These are phyloP conservation scores for Protea cynaroides DNA, from an alignment of 164 flowering plant species.

Conservation along the genomic window DNA sequence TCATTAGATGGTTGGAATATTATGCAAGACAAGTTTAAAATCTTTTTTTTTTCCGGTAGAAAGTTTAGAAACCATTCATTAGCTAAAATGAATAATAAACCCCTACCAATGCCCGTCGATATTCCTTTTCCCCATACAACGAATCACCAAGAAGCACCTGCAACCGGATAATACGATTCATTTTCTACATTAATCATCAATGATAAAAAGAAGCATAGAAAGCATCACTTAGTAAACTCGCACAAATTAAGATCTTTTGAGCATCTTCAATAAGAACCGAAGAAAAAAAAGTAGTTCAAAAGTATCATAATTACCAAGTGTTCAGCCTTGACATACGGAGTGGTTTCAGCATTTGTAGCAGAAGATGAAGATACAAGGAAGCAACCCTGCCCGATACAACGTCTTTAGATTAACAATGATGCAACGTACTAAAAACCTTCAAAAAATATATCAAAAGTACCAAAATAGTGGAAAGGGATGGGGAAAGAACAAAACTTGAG, in stretches of 20 bases:
- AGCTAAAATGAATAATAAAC: neutral
- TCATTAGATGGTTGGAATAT: too few relatives aligned
- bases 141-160: conserved; percentile 89
- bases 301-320: conserved; percentile 38
- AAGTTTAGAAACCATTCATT: neutral
- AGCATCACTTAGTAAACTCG: neutral
- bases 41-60: too few relatives aligned
- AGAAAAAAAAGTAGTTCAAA: too few relatives aligned
- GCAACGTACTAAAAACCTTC: neutral
- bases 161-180: neutral
- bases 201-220: neutral
- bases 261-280: neutral
- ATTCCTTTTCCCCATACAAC: conserved; percentile 71
- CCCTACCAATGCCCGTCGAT: conserved; percentile 70
- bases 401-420: neutral
- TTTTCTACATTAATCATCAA: neutral
- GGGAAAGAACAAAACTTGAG: neutral
- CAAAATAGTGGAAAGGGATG: neutral
- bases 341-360: conserved; percentile 50
- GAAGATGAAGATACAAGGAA: conserved; percentile 84
- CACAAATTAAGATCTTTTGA: neutral
- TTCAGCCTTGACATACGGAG: conserved; percentile 67
- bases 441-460: neutral
- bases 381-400: conserved; percentile 44
- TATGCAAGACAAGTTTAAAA: too few relatives aligned